Evolutionary conservation across 805 yeast species (phyloP).

Genomic region (Hanseniaspora nectarophila): DNA sequence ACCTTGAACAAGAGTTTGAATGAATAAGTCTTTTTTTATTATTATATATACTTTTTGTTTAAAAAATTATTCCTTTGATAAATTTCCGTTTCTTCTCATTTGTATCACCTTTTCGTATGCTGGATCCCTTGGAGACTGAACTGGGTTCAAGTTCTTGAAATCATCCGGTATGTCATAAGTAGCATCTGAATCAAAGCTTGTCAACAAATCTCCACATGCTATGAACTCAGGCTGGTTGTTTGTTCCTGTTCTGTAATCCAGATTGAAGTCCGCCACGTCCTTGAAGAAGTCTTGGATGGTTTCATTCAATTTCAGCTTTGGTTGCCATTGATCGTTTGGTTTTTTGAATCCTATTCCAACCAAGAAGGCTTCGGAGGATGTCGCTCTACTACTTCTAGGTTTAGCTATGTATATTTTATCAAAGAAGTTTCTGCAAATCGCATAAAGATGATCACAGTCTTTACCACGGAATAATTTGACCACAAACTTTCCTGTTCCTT

Average conservation of each 20-base stretch:
- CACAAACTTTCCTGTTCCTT: conserved; percentile 76
- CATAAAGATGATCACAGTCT: conserved; percentile 83
- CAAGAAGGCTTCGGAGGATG: conserved; percentile 85
- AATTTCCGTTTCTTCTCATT: conserved; percentile 64
- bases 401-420: conserved; percentile 87
- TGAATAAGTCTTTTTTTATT: conserved; percentile 17
- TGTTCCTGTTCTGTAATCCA: conserved; percentile 7
- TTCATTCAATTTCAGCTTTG: conserved; percentile 41
- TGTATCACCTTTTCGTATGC: conserved; percentile 90
- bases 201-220: conserved; percentile 82
- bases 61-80: conserved; percentile 22
- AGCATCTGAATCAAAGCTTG: conserved; percentile 85
- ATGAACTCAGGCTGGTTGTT: conserved; percentile 36
- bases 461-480: conserved; percentile 95
- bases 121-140: conserved; percentile 91
- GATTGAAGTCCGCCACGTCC: conserved; percentile 53
- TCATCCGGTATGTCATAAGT: conserved; percentile 45
- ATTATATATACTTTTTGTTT: neutral
- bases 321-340: conserved; percentile 66
- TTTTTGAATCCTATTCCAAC: conserved; percentile 86
- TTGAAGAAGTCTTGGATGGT: conserved; percentile 79
- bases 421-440: conserved; percentile 80
- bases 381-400: conserved; percentile 89
- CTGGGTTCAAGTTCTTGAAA: conserved; percentile 65
- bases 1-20: conserved; percentile 29